Conservation (phyloP, 192 early-diverging fungal species). For the Coemansia sp. region DNA sequence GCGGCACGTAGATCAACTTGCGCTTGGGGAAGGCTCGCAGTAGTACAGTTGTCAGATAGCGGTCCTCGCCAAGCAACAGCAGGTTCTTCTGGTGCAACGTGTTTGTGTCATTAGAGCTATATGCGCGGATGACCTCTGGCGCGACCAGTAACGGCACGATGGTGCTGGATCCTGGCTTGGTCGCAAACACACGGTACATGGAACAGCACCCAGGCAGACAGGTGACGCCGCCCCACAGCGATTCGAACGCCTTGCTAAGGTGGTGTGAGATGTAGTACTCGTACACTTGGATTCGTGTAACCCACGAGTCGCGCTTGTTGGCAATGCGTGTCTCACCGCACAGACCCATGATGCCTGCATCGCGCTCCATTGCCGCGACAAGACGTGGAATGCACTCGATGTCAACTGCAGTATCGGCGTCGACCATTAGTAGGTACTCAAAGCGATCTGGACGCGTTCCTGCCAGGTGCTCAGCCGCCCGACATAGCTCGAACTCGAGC, state of each 20-base stretch:
- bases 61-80: slow-evolving; percentile 81
- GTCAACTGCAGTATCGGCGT: slow-evolving; percentile 93
- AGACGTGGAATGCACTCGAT: slow-evolving; percentile 74
- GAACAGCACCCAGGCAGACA: slow-evolving; percentile 98
- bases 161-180: slow-evolving; percentile 58
- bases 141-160: slow-evolving; percentile 75
- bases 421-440: slow-evolving; percentile 77
- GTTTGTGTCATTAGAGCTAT: slow-evolving; percentile 66
- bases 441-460: slow-evolving; percentile 75
- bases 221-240: slow-evolving; percentile 97
- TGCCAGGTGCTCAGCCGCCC: slow-evolving; percentile 69
- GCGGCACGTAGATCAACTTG: slow-evolving; percentile 78
- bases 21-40: slow-evolving; percentile 76
- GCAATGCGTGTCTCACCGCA: slow-evolving; percentile 96
- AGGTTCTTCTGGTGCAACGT: slow-evolving; percentile 84
- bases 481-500: slow-evolving; percentile 87
- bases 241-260: slow-evolving; percentile 93
- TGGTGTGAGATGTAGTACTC: slow-evolving; percentile 99
- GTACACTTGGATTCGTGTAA: slow-evolving; percentile 95
- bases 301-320: slow-evolving; percentile 86
- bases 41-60: slow-evolving; percentile 81
- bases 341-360: slow-evolving; percentile 82
- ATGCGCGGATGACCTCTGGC: slow-evolving; percentile 76
- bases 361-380: slow-evolving; percentile 80
- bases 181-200: slow-evolving; percentile 90